phyloP scores from a whole-genome alignment of 2,329 filamentous ascomycete species.

The Xylaria hypoxylon region DNA sequence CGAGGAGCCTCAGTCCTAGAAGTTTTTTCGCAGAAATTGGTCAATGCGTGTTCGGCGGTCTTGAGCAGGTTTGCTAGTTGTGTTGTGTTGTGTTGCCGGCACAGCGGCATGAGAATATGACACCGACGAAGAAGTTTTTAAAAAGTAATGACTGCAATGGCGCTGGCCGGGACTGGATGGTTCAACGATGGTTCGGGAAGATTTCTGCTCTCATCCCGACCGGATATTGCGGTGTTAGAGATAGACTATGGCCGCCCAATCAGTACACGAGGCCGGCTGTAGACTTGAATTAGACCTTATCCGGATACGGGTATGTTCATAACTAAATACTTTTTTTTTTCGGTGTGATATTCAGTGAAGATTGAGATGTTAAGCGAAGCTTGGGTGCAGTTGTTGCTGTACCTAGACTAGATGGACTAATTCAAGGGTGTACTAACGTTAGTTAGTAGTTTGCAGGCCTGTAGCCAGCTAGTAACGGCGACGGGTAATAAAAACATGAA shows the following conservation, averaged over 20 bases:
- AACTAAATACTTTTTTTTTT: neutral
- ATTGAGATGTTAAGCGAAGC: neutral
- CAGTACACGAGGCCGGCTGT: constrained; percentile 29
- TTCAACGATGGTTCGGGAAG: constrained; percentile 24
- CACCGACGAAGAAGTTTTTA: neutral
- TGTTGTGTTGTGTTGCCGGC: no score
- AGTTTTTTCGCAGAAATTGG: neutral
- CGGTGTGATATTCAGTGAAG: neutral
- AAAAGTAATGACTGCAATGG: constrained; percentile 38
- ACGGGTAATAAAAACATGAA: no score
- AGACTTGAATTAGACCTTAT: constrained; percentile 38
- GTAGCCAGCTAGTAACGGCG: no score
- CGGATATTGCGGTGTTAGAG: constrained; percentile 37
- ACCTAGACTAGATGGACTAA: no score
- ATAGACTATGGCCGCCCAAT: constrained; percentile 36
- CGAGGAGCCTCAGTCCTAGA: constrained; percentile 57
- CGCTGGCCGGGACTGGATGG: constrained; percentile 29
- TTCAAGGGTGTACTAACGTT: no score
- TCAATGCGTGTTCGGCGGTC: constrained; percentile 63
- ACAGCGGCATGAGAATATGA: neutral
- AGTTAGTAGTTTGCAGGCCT: no score
- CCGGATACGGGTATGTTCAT: constrained; percentile 34
- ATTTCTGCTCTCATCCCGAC: constrained; percentile 14
- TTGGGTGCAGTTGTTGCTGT: neutral
- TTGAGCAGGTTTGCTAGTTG: no score